Evolutionary conservation across 139 green algal species (phyloP), one percentile per base, ranked within the genome.

Genomic region (Pleodorina starrii): DNA sequence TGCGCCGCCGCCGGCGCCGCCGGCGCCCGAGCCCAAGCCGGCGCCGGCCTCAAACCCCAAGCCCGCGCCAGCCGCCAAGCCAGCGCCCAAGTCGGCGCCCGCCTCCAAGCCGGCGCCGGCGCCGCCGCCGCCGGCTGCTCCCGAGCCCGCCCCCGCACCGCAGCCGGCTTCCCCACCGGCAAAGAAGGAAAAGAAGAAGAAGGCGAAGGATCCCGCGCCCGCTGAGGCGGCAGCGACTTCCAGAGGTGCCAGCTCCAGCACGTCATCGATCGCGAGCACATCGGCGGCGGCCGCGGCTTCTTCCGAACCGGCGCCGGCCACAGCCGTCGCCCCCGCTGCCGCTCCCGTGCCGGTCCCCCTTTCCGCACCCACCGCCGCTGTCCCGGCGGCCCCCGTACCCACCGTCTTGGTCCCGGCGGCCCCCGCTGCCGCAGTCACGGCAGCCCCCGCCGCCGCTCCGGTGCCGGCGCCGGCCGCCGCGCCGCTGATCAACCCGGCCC

Each of bases 161-260:
- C 44, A 46, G 27, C 51, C 77, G 11, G 77, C 77, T 35, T 50
- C 48, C 12, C 16, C 75, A 43, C n/a, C 21, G 36, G 10, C n/a
- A 16, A 68, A 78, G 66, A 79, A 88, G 82, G 44, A 73, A 7
- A 88, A 88, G 44, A 88, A 88, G 82, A 79, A 88, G 60, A 44
- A 76, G 76, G 50, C 21, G 11, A 66, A 83, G 32, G 46, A 83
- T 44, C 32, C 54, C 5, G 50, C 50, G 6, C 25, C 77, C 21
- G 50, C 50, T 21, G 23, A 50, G n/a, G 50, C 77, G 5, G 77
- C 77, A 36, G 50, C 50, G 9, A 35, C 50, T 14, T 38, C 50
- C 16, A n/a, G 11, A 48, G 50, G 50, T 9, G n/a, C 50, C 11
- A 36, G 77, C 19, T 27, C 43, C 7, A 85, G 73, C 42, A 59